Evolutionary conservation across 208 protist genomes (phyloP).

Genomic region (Angomonas ambiguus): DNA sequence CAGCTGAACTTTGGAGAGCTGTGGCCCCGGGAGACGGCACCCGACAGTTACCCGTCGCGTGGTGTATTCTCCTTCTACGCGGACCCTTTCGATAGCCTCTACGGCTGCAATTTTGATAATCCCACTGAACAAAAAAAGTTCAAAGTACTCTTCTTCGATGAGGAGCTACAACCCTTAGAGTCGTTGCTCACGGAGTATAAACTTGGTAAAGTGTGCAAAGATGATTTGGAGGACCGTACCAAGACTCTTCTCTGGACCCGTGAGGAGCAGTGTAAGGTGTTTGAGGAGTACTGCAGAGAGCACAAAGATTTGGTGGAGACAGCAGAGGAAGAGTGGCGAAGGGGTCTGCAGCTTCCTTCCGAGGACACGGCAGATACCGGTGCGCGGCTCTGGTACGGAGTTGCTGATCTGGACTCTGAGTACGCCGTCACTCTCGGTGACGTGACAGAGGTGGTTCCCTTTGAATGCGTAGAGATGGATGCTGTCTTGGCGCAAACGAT

Average conservation of each 20-base stretch:
- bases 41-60: neutral
- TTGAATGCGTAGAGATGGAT: neutral
- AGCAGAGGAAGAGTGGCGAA: neutral
- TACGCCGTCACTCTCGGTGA: neutral
- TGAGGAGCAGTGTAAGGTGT: constrained; percentile 21
- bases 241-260: constrained; percentile 17
- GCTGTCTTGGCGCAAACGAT: neutral
- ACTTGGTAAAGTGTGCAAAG: neutral
- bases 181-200: neutral
- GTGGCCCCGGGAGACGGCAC: constrained; percentile 5
- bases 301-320: neutral
- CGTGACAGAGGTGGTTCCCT: neutral
- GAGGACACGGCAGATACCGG: neutral
- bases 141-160: constrained; percentile 23
- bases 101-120: constrained; percentile 4
- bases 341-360: neutral
- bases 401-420: neutral
- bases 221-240: constrained; percentile 5
- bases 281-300: constrained; percentile 3
- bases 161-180: constrained; percentile 13
- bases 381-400: neutral
- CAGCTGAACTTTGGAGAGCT: constrained; percentile 27
- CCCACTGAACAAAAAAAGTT: constrained; percentile 4
- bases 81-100: constrained; percentile 20
- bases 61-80: constrained; percentile 21